Evolutionary conservation across 768 basidiomycete species (phyloP), one percentile per base, ranked within the genome.

Genomic region (Lentinula boryana): DNA sequence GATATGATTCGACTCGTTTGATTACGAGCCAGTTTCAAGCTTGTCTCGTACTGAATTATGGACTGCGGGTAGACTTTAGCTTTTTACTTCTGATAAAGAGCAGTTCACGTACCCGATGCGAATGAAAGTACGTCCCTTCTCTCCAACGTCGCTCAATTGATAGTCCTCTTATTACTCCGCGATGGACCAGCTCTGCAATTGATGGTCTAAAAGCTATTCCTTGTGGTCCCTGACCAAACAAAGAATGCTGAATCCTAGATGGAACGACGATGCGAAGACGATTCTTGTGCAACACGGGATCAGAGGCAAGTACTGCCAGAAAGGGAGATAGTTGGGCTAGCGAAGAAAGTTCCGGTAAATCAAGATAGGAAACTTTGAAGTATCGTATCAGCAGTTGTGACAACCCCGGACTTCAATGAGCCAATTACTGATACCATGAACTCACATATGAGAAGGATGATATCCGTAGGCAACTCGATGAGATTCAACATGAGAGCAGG

Each of bases 111-210:
- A 87, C 89, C 56, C 77, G 77, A 8, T 78, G 74, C 40, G 86
- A 85, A 66, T 85, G 83, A 55, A 89, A 77, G 67, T 91, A 91
- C 38, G 71, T 68, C 23, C 89, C 89, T 63, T 77, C 76, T 65
- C 87, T 81, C 84, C 85, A 88, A 61, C 82, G 75, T 63, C 86
- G 71, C 68, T 87, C 87, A 46, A 91, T 79, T 12, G 80, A 81
- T 48, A 88, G 71, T 1, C 89, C 89, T 18, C 83, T 83, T 61
- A 91, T 82, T 60, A 91, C 86, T 31, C 85, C 83, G 43, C 89
- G 77, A 41, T 87, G 85, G 5, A 88, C 82, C 32, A 91, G 77
- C 52, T 91, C 88, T 13, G 76, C 76, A 3, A 89, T 69, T 4
- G 86, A 86, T 2, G 89, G 88, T 46, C 89, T 76, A 12, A 90